These are phyloP conservation scores for Eucalyptus pauciflora DNA, from an alignment of 345 rosid species.

Conservation along the genomic window DNA sequence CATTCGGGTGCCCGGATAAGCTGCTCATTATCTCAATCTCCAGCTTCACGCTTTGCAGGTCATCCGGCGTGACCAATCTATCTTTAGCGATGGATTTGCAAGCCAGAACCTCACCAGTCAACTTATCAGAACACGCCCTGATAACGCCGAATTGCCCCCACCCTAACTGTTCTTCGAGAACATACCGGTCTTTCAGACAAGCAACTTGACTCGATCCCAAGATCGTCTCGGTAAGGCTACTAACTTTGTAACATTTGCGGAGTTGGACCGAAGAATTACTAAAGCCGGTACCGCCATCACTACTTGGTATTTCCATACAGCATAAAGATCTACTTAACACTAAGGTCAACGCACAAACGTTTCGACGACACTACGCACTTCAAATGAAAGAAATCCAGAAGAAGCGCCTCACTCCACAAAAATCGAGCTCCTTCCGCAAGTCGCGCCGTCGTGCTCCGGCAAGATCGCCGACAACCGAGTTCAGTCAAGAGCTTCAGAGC, in stretches of 20 bases:
- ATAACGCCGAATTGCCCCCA: conserved; percentile 83
- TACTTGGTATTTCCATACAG: conserved; percentile 33
- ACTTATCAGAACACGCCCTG: conserved; percentile 54
- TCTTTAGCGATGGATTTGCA: conserved; percentile 59
- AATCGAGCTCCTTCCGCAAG: not conserved
- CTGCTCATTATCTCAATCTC: conserved; percentile 63
- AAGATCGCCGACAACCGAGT: not conserved
- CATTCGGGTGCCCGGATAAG: conserved; percentile 64
- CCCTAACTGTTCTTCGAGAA: conserved; percentile 62
- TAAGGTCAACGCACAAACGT: not conserved
- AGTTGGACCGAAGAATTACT: conserved; percentile 8
- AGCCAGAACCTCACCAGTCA: conserved; percentile 42
- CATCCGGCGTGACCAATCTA: conserved; percentile 37
- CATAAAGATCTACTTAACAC: not conserved
- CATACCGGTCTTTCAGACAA: conserved; percentile 47
- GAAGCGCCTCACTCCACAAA: not conserved
- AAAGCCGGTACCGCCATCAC: not conserved
- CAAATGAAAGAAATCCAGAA: not conserved
- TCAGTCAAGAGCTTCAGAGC: not conserved
- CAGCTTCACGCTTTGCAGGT: conserved; percentile 39
- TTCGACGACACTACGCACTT: not conserved
- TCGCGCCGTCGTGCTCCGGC: not conserved
- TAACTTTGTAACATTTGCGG: conserved; percentile 35
- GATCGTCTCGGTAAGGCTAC: conserved; percentile 34
- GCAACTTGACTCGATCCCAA: conserved; percentile 38